Evolutionary conservation across 208 protist species (phyloP), one percentile per base, ranked within the genome.

Genomic region (Wallacemonas collosoma): DNA sequence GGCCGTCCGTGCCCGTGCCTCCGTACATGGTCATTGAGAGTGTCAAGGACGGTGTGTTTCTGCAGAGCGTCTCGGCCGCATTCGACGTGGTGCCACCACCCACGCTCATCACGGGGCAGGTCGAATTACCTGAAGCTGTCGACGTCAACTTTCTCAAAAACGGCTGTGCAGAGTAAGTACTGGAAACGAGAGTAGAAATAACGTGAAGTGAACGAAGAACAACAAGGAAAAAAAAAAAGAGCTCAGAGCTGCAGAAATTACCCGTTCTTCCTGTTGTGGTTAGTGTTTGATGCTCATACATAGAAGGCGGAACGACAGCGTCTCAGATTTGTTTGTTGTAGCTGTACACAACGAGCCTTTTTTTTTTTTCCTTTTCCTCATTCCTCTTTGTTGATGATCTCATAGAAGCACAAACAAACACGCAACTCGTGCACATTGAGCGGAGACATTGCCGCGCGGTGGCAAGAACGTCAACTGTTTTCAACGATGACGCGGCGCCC

Each of bases 71-170:
- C 4, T 83, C 86, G 66, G 66, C 72, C 14, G 73, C 68, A 26
- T 68, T 90, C 50, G 61, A 76, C 50, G 41, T 55, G 8, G 57
- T 83, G 47, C 67, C 67, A 6, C 39, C 47, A 35, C 55, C 85
- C 17, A 48, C 45, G 3, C 50, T 70, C 14, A 63, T 67, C 41
- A 51, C 78, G 0, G 88, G 85, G 41, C 70, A 82, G 66, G 73
- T 90, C 45, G 82, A 93, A 64, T 79, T 93, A 56, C 88, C 88
- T 9, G 88, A 93, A 53, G 82, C 88, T 7, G 80, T 93, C 26
- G 88, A 93, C 70, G 75, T 90, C n/a, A 93, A 93, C 77, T 89
- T 83, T 61, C 83, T 93, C 67, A 89, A 87, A 66, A 72, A 69
- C 8, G 82, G 82, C 61, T 83, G 77, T 54, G 75, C 79, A 38